Conservation (phyloP, 805 yeast species). For the Myxozyma vanderwaltii region DNA sequence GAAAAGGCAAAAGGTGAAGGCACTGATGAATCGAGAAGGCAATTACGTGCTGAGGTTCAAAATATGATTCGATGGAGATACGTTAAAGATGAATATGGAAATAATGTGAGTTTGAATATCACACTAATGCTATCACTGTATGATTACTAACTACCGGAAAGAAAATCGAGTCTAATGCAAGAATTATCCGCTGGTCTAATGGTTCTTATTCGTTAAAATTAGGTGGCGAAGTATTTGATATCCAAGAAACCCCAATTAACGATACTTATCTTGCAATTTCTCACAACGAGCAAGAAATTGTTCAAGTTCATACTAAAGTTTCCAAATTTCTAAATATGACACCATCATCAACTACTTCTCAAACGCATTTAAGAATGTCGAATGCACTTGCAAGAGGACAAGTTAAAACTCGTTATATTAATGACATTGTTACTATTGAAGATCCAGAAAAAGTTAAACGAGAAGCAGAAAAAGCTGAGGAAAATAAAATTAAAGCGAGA, state of each 20-base stretch:
- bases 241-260: constrained; percentile 60
- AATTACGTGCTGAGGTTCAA: constrained; percentile 60
- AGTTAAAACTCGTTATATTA: constrained; percentile 43
- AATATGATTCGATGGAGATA: constrained; percentile 95
- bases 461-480: constrained; percentile 48
- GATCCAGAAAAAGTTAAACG: constrained; percentile 51
- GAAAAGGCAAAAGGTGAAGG: constrained; percentile 27
- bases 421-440: constrained; percentile 43
- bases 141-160: background rate
- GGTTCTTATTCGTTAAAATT: constrained; percentile 83
- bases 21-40: constrained; percentile 23
- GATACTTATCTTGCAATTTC: constrained; percentile 74
- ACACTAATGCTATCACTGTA: background rate
- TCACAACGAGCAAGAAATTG: constrained; percentile 69
- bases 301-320: constrained; percentile 68
- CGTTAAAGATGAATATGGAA: constrained; percentile 67
- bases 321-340: constrained; percentile 69
- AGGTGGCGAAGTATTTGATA: constrained; percentile 86
- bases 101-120: constrained; percentile 43
- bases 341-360: constrained; percentile 88
- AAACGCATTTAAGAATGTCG: constrained; percentile 78
- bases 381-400: constrained; percentile 42
- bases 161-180: constrained; percentile 78
- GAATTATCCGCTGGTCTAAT: constrained; percentile 91
- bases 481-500: constrained; percentile 45